Conservation (phyloP, 805 yeast species). For the Saturnispora serradocipensis region DNA sequence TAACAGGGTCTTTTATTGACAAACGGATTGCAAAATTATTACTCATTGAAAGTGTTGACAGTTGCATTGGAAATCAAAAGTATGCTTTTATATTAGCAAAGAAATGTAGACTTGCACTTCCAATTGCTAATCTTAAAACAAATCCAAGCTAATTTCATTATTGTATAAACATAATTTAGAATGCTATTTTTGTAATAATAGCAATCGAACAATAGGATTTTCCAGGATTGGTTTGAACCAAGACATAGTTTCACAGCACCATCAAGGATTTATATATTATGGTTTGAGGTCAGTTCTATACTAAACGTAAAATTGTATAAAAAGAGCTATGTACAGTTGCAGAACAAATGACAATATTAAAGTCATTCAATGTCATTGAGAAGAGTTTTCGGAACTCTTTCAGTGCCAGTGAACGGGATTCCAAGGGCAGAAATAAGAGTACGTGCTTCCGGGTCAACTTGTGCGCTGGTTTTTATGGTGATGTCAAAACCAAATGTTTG, state of each 20-base stretch:
- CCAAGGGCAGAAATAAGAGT: constrained; percentile 75
- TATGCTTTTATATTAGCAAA: no score
- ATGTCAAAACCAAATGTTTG: constrained; percentile 78
- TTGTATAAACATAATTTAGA: neutral
- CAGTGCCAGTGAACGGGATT: constrained; percentile 60
- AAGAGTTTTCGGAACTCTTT: constrained; percentile 30
- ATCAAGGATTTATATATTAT: neutral
- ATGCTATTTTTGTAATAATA: neutral
- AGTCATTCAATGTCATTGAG: constrained; percentile 11
- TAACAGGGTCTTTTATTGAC: neutral
- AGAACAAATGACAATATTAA: neutral
- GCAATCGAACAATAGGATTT: neutral
- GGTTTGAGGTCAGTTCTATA: neutral
- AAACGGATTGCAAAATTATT: neutral
- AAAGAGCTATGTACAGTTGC: constrained; percentile 1
- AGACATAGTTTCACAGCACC: neutral
- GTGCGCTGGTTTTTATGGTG: constrained; percentile 79
- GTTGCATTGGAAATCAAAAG: no score
- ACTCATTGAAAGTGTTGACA: no score
- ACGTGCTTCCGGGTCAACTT: constrained; percentile 84
- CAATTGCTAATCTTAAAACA: no score
- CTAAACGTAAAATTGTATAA: neutral
- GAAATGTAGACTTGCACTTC: no score
- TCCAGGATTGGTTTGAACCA: neutral
- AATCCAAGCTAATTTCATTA: no score